phyloP scores from a whole-genome alignment of 176 grass and related monocot genomes.

The Raddia distichophylla region DNA sequence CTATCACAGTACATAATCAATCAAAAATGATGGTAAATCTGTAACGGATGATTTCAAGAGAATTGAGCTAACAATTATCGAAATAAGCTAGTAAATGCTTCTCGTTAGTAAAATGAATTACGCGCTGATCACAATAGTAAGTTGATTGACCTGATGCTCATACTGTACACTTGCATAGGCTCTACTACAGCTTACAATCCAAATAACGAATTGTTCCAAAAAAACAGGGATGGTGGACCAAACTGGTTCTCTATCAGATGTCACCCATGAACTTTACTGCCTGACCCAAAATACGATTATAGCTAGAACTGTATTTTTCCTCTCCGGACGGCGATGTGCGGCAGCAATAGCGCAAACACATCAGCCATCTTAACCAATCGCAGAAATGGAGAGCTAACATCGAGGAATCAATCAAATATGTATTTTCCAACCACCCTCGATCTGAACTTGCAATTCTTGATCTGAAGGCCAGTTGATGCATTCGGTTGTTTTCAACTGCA shows the following conservation, averaged over 20 bases:
- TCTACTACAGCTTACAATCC: constrained; percentile 42
- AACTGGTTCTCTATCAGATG: neutral
- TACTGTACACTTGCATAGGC: constrained; percentile 63
- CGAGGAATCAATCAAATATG: constrained; percentile 17
- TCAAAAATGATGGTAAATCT: neutral
- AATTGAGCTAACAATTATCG: neutral
- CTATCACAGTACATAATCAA: neutral
- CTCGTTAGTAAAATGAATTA: constrained; percentile 37
- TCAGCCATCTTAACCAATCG: neutral
- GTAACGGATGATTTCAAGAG: neutral
- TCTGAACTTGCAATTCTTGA: constrained; percentile 17
- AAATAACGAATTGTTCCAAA: constrained; percentile 15
- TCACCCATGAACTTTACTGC: constrained; percentile 4
- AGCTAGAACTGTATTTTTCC: constrained; percentile 4
- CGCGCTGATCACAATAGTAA: constrained; percentile 12
- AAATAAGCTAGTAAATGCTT: neutral
- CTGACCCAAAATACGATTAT: neutral
- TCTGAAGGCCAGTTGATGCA: neutral
- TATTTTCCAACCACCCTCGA: neutral
- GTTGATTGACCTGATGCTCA: constrained; percentile 46
- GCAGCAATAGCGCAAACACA: neutral
- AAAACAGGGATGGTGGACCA: neutral
- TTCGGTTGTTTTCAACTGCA: constrained; percentile 8
- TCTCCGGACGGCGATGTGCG: constrained; percentile 5
- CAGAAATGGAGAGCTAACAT: constrained; percentile 7